Evolutionary conservation across 1,284 basidiomycete species (phyloP).

Genomic region (Phellopilus nigrolimitatus): DNA sequence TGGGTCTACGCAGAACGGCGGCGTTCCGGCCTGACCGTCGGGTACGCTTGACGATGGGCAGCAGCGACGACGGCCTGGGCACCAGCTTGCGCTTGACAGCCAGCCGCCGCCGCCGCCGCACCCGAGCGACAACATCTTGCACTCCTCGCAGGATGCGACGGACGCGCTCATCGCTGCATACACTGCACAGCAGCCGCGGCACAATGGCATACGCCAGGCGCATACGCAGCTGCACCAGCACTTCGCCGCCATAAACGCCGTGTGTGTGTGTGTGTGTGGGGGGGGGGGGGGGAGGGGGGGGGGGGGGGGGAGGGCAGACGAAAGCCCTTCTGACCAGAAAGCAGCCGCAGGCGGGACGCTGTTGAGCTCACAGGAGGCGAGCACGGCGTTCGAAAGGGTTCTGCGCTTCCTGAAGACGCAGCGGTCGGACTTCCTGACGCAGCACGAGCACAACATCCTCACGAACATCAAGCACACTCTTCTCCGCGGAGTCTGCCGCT

Average conservation of each 20-base stretch:
- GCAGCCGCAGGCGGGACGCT: neutral
- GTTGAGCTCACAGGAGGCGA: conserved; percentile 9
- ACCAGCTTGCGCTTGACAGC: neutral
- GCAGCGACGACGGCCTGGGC: no score
- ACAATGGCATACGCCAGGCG: neutral
- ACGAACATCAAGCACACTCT: conserved; percentile 12
- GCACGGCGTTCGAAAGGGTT: conserved; percentile 7
- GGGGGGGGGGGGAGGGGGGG: no score
- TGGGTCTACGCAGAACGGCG: no score
- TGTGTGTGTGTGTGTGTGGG: no score
- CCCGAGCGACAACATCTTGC: neutral
- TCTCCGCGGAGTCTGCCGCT: conserved; percentile 2
- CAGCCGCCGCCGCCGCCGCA: conserved; percentile 4
- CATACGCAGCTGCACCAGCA: conserved; percentile 3
- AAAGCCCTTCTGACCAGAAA: neutral
- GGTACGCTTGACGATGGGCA: neutral
- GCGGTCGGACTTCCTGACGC: conserved; percentile 6
- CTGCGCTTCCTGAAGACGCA: conserved; percentile 13
- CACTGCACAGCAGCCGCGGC: neutral
- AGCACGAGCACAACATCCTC: conserved; percentile 13
- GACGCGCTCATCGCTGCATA: neutral
- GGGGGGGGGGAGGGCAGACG: neutral
- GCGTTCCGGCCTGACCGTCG: no score
- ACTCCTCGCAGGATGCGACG: neutral
- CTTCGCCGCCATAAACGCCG: neutral